phyloP scores from a whole-genome alignment of 805 yeast genomes.

The Starmerella scarabaei region DNA sequence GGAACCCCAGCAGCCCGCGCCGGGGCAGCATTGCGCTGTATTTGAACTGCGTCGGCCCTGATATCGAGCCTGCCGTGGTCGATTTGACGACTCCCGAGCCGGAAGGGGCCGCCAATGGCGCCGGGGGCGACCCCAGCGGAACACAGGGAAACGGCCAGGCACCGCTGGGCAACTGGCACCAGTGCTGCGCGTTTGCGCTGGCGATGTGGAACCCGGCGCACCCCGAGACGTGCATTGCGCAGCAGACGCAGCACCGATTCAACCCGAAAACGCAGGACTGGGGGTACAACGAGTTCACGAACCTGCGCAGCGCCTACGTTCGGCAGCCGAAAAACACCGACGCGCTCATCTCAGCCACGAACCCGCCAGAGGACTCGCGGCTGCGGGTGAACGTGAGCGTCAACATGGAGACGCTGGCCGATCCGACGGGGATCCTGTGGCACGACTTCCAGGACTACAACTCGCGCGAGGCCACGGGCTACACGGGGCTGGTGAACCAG shows the following conservation, averaged over 20 bases:
- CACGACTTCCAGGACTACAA: slow-evolving; percentile 67
- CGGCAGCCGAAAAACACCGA: slow-evolving; percentile 19
- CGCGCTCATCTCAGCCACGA: slow-evolving; percentile 33
- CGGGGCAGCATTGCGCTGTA: slow-evolving; percentile 49
- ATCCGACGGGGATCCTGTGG: slow-evolving; percentile 91
- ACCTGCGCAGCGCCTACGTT: slow-evolving; percentile 35
- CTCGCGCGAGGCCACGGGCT: slow-evolving; percentile 78
- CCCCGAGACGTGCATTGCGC: slow-evolving; percentile 45
- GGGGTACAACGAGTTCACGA: slow-evolving; percentile 81
- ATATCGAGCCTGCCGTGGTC: background rate
- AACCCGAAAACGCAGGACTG: slow-evolving; percentile 70
- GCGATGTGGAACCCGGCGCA: slow-evolving; percentile 71
- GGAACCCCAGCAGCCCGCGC: slow-evolving; percentile 39
- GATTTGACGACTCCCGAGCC: background rate
- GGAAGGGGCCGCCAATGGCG: background rate
- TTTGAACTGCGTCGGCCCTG: slow-evolving; percentile 49
- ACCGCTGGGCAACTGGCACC: slow-evolving; percentile 10
- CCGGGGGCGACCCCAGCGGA: background rate
- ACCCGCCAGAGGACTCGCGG: background rate
- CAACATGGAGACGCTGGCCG: slow-evolving; percentile 63
- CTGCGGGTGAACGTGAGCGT: slow-evolving; percentile 60
- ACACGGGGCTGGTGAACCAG: slow-evolving; percentile 85
- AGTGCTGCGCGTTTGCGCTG: slow-evolving; percentile 84
- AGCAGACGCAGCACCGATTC: slow-evolving; percentile 68
- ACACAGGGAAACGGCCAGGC: background rate